Percentiles rank a stretch among this genome's conserved stretches.
These are phyloP conservation scores for Ramaria rubella DNA, from an alignment of 768 basidiomycete species.

Conservation along the genomic window DNA sequence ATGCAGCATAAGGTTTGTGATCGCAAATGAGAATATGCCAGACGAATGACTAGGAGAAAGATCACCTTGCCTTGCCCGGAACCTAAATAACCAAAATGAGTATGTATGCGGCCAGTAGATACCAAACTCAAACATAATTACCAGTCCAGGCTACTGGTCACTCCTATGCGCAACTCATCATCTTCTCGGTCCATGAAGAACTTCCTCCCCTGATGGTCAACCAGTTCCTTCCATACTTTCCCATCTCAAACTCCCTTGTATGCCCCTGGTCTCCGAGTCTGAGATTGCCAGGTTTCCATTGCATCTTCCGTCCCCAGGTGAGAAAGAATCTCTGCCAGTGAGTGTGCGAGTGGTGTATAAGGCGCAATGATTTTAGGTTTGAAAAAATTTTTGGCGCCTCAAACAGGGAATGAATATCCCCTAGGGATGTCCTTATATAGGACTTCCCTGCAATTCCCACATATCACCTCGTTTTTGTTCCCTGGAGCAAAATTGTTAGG, in stretches of 20 bases:
- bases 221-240: constrained; percentile 18
- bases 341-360: not conserved
- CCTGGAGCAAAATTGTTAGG: not conserved
- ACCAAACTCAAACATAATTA: constrained; percentile 11
- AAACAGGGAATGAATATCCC: not conserved
- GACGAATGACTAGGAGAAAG: constrained; percentile 25
- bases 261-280: constrained; percentile 6
- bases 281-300: constrained; percentile 16
- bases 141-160: constrained; percentile 28
- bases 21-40: constrained; percentile 15
- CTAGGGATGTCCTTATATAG: not conserved
- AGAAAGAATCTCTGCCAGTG: not conserved
- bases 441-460: not conserved
- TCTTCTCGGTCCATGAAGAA: constrained; percentile 24
- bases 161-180: constrained; percentile 25
- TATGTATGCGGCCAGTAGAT: not conserved
- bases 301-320: constrained; percentile 21
- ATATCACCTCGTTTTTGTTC: not conserved
- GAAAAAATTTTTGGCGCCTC: not conserved
- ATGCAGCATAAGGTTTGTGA: constrained; percentile 26
- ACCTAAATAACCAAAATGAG: not conserved
- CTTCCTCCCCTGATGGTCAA: constrained; percentile 17
- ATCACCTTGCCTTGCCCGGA: not conserved
- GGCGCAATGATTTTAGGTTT: not conserved
- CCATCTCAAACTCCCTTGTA: constrained; percentile 27